phyloP scores from a whole-genome alignment of 306 rosid genomes.

The Lathyrus oleraceus region DNA sequence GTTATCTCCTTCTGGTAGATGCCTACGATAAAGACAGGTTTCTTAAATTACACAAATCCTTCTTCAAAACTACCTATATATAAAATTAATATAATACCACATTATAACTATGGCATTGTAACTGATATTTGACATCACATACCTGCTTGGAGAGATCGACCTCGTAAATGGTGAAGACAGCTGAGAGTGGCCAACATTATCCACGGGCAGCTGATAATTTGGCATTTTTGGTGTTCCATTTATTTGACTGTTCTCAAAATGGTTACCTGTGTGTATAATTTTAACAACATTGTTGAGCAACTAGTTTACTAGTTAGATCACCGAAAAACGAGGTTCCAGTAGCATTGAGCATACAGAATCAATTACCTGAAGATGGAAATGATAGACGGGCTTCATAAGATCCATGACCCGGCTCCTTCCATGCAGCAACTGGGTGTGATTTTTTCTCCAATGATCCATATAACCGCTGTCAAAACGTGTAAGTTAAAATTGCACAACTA shows the following conservation, averaged over 20 bases:
- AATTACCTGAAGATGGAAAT: constrained; percentile 42
- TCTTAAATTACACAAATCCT: constrained; percentile 31
- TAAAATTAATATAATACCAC: constrained; percentile 27
- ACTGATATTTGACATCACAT: constrained; percentile 25
- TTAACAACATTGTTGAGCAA: constrained; percentile 39
- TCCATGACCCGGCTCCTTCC: constrained; percentile 53
- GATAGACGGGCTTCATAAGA: constrained; percentile 54
- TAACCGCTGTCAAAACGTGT: constrained; percentile 54
- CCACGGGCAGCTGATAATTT: constrained; percentile 45
- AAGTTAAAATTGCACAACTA: constrained; percentile 32
- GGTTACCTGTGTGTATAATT: constrained; percentile 47
- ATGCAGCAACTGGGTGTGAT: constrained; percentile 42
- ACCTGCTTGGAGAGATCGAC: constrained; percentile 68
- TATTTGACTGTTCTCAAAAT: constrained; percentile 41
- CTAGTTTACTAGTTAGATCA: constrained; percentile 45
- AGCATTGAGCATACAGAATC: constrained; percentile 40
- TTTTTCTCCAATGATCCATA: constrained; percentile 51
- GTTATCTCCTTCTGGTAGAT: constrained; percentile 56
- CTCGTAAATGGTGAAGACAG: constrained; percentile 62
- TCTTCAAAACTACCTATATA: constrained; percentile 16
- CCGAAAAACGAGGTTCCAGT: constrained; percentile 19
- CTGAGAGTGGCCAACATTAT: constrained; percentile 54
- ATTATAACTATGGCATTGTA: constrained; percentile 20
- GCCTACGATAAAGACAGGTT: constrained; percentile 51
- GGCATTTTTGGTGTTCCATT: constrained; percentile 55